A percentile compares a stretch with the other conserved stretches of the same genome.
Evolutionary conservation across 306 rosid species (phyloP).

Genomic region (Herpetospermum pedunculosum): DNA sequence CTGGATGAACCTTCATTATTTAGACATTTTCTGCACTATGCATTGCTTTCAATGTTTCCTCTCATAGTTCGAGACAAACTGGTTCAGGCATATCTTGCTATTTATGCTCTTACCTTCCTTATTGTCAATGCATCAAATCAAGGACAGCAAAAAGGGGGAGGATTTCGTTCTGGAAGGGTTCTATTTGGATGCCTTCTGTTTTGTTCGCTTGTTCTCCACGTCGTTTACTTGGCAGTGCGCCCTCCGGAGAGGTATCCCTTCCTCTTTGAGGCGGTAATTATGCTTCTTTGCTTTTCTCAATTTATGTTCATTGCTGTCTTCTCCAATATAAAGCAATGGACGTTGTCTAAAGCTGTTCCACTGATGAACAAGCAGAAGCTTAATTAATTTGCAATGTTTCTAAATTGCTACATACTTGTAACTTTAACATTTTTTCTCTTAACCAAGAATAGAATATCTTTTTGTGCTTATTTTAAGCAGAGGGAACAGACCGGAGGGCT

Average conservation of each 20-base stretch:
- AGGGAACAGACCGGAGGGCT: background rate
- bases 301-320: slow-evolving; percentile 49
- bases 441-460: background rate
- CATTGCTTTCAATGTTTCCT: slow-evolving; percentile 83
- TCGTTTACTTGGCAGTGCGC: slow-evolving; percentile 47
- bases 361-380: slow-evolving; percentile 39
- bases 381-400: background rate
- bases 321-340: slow-evolving; percentile 64
- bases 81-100: slow-evolving; percentile 49
- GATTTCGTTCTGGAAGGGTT: slow-evolving; percentile 16
- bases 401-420: background rate
- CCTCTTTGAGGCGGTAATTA: slow-evolving; percentile 76
- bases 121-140: slow-evolving; percentile 25
- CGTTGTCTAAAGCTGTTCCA: slow-evolving; percentile 29
- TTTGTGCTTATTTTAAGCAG: background rate
- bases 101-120: slow-evolving; percentile 41
- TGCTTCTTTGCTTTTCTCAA: slow-evolving; percentile 80
- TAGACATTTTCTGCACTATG: slow-evolving; percentile 40
- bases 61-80: slow-evolving; percentile 55
- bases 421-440: background rate
- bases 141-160: slow-evolving; percentile 16
- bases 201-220: slow-evolving; percentile 49
- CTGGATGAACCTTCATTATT: slow-evolving; percentile 58
- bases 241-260: slow-evolving; percentile 72
- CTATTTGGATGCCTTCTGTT: slow-evolving; percentile 14